phyloP scores from a whole-genome alignment of 768 basidiomycete genomes.

The Leccinum barrowsii region DNA sequence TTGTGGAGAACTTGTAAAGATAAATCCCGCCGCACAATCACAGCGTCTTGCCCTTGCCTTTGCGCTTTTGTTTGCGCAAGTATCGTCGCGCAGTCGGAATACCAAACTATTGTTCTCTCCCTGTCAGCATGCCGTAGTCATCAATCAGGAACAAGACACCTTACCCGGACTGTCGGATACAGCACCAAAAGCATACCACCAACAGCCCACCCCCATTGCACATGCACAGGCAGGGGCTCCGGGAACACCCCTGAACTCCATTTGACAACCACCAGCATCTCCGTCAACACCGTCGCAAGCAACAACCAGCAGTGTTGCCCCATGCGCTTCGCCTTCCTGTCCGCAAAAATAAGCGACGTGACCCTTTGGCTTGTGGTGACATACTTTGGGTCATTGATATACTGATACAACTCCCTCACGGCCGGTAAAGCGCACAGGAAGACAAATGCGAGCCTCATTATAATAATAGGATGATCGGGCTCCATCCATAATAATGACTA shows the following conservation, averaged over 20 bases:
- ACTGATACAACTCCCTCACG: conserved; percentile 79
- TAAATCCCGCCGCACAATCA: conserved; percentile 16
- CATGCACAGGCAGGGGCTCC: conserved; percentile 55
- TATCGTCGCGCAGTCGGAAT: conserved; percentile 55
- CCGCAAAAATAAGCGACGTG: background rate
- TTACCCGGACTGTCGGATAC: conserved; percentile 68
- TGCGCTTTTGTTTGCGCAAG: conserved; percentile 36
- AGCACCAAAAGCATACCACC: conserved; percentile 57
- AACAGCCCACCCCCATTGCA: conserved; percentile 66
- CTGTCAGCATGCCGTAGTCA: conserved; percentile 8
- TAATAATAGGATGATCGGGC: conserved; percentile 83
- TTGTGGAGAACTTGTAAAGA: background rate
- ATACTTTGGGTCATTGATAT: conserved; percentile 78
- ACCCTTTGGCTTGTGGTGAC: conserved; percentile 15
- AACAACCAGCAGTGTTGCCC: conserved; percentile 87
- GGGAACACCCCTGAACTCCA: conserved; percentile 75
- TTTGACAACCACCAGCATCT: conserved; percentile 75
- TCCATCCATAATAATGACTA: conserved; percentile 75
- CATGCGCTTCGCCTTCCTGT: conserved; percentile 83
- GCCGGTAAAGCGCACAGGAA: conserved; percentile 88
- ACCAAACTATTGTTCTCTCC: conserved; percentile 50
- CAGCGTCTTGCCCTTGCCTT: conserved; percentile 30
- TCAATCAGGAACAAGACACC: conserved; percentile 17
- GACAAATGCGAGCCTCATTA: conserved; percentile 65
- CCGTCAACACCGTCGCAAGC: conserved; percentile 81